Evolutionary conservation across 2,329 filamentous ascomycete genomes (phyloP).

Genomic region (Biscogniauxia mediterranea): DNA sequence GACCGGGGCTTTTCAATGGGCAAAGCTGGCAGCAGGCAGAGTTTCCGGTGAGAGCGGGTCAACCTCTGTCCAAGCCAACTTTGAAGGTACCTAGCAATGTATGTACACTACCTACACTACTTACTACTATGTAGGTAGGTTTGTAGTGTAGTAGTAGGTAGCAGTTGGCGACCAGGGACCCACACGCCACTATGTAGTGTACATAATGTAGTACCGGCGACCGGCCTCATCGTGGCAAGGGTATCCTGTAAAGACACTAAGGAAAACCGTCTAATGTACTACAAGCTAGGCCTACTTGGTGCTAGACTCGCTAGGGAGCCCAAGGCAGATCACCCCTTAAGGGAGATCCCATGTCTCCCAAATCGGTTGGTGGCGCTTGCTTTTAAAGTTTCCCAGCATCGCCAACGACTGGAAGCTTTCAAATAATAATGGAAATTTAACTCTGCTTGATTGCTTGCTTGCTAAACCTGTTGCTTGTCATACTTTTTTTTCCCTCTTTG

Average conservation of each 20-base stretch:
- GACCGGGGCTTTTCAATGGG: neutral
- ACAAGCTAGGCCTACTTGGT: neutral
- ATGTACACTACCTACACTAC: too few species aligned
- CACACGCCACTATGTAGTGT: neutral
- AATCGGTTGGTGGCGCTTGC: conserved; percentile 24
- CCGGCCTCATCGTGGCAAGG: neutral
- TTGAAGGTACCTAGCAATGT: too few species aligned
- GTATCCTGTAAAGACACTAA: neutral
- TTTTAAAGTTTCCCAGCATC: conserved; percentile 16
- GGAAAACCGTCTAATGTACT: neutral
- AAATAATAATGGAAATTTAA: neutral
- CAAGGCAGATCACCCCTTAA: neutral
- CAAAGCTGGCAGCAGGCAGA: neutral
- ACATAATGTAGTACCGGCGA: neutral
- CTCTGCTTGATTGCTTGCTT: neutral
- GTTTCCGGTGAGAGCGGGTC: neutral
- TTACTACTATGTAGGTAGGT: too few species aligned
- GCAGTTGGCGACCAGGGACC: neutral
- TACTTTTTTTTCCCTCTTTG: neutral
- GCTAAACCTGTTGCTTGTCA: neutral
- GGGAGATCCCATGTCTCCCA: conserved; percentile 15
- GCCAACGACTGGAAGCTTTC: neutral
- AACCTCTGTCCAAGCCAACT: neutral
- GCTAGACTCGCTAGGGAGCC: neutral
- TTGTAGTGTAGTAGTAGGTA: too few species aligned